A percentile compares a stretch with the other conserved stretches of the same genome.
phyloP scores from a whole-genome alignment of 1,139 yeast genomes.

The Candida anutae region DNA sequence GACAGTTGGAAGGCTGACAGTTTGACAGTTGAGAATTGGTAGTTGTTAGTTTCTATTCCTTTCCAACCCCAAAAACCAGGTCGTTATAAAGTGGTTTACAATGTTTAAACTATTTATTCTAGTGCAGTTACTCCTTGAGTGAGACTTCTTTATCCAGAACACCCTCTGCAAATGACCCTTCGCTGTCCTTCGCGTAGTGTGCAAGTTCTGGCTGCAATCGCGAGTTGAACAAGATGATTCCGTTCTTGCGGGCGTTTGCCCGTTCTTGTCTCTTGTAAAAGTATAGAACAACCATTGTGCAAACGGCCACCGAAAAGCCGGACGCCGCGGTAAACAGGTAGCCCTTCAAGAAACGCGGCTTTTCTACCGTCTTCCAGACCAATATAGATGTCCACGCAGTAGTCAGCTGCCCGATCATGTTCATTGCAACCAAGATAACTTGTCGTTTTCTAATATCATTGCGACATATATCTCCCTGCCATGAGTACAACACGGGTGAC shows the following conservation, averaged over 20 bases:
- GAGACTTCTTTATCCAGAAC: too few relatives aligned
- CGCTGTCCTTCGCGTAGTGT: too few relatives aligned
- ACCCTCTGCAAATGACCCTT: too few relatives aligned
- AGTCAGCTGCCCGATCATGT: constrained; percentile 31
- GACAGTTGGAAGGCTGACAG: too few relatives aligned
- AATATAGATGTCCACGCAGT: constrained; percentile 35
- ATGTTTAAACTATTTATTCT: too few relatives aligned
- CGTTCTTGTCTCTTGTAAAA: constrained; percentile 53
- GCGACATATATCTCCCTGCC: constrained; percentile 37
- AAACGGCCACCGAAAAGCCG: constrained; percentile 39
- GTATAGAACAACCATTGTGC: constrained; percentile 47
- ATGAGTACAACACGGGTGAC: constrained; percentile 39
- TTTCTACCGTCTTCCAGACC: constrained; percentile 34
- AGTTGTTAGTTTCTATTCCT: too few relatives aligned
- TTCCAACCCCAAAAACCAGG: too few relatives aligned
- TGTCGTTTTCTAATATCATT: constrained; percentile 33
- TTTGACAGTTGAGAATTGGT: too few relatives aligned
- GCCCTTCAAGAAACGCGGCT: constrained; percentile 43
- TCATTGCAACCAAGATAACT: constrained; percentile 32
- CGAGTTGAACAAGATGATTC: constrained; percentile 7
- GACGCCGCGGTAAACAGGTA: constrained; percentile 44
- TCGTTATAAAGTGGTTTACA: too few relatives aligned
- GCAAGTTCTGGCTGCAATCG: too few relatives aligned
- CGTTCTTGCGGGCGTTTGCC: constrained; percentile 41
- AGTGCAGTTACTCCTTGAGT: too few relatives aligned